Conservation (phyloP, 2,329 filamentous ascomycete genomes). For the Penicillium psychrosexuale region DNA sequence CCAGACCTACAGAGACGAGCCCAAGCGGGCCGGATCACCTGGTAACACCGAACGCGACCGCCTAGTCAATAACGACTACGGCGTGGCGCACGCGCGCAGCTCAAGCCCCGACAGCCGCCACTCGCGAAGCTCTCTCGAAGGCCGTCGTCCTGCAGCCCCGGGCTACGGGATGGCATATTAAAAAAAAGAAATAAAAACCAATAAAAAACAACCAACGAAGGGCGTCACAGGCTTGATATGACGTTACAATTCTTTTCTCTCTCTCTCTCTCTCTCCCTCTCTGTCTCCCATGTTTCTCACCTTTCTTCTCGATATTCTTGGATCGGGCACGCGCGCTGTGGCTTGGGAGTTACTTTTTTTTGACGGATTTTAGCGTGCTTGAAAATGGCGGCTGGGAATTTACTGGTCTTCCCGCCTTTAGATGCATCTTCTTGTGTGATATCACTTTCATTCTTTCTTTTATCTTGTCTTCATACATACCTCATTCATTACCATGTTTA, state of each 20-base stretch:
- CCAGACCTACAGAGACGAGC: slow-evolving; percentile 40
- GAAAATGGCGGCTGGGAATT: slow-evolving; percentile 6
- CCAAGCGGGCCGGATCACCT: slow-evolving; percentile 25
- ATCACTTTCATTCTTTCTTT: slow-evolving; percentile 8
- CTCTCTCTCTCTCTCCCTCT: neutral
- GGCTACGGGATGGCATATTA: slow-evolving; percentile 38
- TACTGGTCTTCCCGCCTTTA: neutral
- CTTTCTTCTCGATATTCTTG: neutral
- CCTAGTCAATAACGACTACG: slow-evolving; percentile 31
- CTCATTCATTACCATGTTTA: slow-evolving; percentile 6
- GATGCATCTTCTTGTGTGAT: slow-evolving; percentile 11
- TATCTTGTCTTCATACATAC: slow-evolving; percentile 10
- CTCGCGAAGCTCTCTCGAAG: slow-evolving; percentile 33
- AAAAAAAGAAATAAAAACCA: slow-evolving; percentile 2
- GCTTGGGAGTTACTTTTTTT: slow-evolving; percentile 6
- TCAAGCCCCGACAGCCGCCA: slow-evolving; percentile 23
- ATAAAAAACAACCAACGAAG: neutral
- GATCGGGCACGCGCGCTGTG: slow-evolving; percentile 1
- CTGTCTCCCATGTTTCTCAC: neutral
- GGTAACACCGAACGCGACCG: slow-evolving; percentile 36
- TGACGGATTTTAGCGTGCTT: slow-evolving; percentile 12
- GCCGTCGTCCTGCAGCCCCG: slow-evolving; percentile 27
- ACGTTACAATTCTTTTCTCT: neutral
- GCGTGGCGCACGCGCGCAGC: slow-evolving; percentile 28
- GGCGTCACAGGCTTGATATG: slow-evolving; percentile 1